These are phyloP conservation scores for Talaromyces sp. DNA, from an alignment of 2,329 filamentous ascomycete species.

Conservation along the genomic window DNA sequence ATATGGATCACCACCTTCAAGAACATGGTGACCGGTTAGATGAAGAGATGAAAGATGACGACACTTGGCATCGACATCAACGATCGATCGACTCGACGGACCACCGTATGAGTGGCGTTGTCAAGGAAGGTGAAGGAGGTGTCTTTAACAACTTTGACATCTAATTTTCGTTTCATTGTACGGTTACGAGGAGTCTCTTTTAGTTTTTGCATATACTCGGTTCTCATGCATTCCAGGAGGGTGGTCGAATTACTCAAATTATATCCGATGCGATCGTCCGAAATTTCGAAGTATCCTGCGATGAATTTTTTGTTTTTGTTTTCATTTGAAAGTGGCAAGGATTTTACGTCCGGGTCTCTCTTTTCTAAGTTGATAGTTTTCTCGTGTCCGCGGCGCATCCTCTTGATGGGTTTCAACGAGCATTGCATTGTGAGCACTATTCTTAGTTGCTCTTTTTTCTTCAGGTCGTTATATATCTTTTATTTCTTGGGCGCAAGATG, in stretches of 20 bases:
- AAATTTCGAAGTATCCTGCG: background rate
- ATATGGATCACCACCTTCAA: conserved; percentile 62
- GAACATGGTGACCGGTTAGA: conserved; percentile 37
- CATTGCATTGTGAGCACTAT: background rate
- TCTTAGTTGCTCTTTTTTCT: background rate
- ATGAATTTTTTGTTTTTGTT: background rate
- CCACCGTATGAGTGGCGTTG: conserved; percentile 41
- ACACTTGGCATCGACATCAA: conserved; percentile 29
- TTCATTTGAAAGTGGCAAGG: too few relatives aligned
- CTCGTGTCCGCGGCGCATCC: background rate
- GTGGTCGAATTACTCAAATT: conserved; percentile 2
- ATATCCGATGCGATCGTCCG: background rate
- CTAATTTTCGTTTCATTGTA: conserved; percentile 34
- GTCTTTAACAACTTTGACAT: conserved; percentile 44
- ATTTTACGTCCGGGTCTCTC: background rate
- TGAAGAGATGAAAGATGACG: conserved; percentile 38
- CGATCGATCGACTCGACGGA: conserved; percentile 26
- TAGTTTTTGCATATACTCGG: conserved; percentile 12
- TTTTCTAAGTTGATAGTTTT: background rate
- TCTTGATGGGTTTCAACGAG: background rate
- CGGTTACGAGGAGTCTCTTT: conserved; percentile 33
- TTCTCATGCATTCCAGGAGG: conserved; percentile 9
- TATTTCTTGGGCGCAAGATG: background rate
- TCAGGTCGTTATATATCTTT: background rate
- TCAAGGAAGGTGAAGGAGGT: conserved; percentile 35